These are phyloP conservation scores for Gloeopeniophorella convolvens DNA, from an alignment of 768 basidiomycete genomes.

Conservation along the genomic window DNA sequence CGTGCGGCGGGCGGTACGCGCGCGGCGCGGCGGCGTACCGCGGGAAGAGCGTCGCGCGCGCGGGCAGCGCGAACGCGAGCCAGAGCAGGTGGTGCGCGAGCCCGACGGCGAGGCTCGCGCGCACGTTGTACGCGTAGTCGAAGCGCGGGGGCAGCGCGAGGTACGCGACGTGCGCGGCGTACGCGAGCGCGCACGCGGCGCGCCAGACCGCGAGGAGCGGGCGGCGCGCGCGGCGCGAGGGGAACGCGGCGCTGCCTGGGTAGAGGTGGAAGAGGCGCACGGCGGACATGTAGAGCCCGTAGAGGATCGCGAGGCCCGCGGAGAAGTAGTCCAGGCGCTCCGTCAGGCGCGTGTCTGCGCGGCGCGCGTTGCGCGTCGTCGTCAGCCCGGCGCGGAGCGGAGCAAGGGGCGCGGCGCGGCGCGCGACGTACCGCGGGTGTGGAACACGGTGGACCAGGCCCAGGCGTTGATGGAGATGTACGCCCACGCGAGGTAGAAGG, in stretches of 20 bases:
- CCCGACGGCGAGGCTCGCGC: conserved; percentile 73
- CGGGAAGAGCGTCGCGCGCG: conserved; percentile 38
- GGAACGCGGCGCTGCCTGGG: conserved; percentile 27
- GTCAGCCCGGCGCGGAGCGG: no score
- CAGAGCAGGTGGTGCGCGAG: conserved; percentile 76
- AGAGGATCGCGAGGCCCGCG: conserved; percentile 79
- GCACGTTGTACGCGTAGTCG: conserved; percentile 92
- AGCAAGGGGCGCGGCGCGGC: no score
- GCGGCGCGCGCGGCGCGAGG: conserved; percentile 5
- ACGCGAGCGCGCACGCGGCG: conserved; percentile 47
- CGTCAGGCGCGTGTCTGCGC: conserved; percentile 69
- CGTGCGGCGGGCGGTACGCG: conserved; percentile 52
- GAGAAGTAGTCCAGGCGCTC: conserved; percentile 96
- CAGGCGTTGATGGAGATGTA: conserved; percentile 80
- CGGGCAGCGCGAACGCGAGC: conserved; percentile 62
- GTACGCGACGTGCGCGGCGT: conserved; percentile 71
- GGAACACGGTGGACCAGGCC: conserved; percentile 89
- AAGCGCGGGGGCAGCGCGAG: conserved; percentile 70
- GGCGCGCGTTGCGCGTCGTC: no score
- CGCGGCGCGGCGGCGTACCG: conserved; percentile 51
- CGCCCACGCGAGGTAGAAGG: conserved; percentile 61
- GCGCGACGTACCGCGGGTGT: conserved; percentile 79
- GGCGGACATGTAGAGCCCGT: conserved; percentile 70
- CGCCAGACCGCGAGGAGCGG: conserved; percentile 36
- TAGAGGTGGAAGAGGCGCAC: conserved; percentile 77